Base-by-base conservation (phyloP, 2,329 filamentous ascomycete species). In the Tolypocladium nubicola region DNA sequence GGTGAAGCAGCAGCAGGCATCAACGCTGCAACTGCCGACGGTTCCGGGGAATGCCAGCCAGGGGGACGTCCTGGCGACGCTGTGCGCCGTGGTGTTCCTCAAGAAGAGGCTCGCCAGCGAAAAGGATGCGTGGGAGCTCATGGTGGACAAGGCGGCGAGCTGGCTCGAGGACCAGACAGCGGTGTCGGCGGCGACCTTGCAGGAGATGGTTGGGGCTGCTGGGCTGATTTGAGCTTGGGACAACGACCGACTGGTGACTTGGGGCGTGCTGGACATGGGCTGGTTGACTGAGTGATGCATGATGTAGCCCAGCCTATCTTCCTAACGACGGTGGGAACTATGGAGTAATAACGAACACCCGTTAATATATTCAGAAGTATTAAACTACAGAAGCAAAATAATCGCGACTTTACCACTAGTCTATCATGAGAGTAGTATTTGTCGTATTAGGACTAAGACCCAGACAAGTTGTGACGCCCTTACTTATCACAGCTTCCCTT, bases 61-160 rank as follows among this genome's bases (percentile, higher is more conserved):
- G 0, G 54, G 52, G 7, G 54, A 62, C 4, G 57, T 68, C 6
- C 38, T 70, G 8, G 67, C 67, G 7, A 72, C 71, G 7, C 56
- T 66, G 1, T 70, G 66, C 43, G 68, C 63, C 0, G 61, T 71
- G 2, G 58, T 63, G 3, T 72, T 61, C 47, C 60, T 88, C 60
- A 75, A 81, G 63, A 66, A 55, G 45, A 76, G 72, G 56, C 62
- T 82, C 58, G 62, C 40, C 0, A 69, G 61, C 0, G 73, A 81
- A 54, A 70, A 73, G 65, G 84, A 83, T 2, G 75, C 76, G 8
- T 89, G 85, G 85, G 84, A 85, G 60, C 73, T 88, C 74, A 70
- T 88, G 43, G 81, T 79, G 19, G 78, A 79, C 11, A 87, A 87
- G 73, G 84, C 81, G 0, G 74, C 71, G 63, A 64, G 52, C 0